Conservation (phyloP, 2,329 filamentous ascomycete species). For the Pezicula rhizophila region DNA sequence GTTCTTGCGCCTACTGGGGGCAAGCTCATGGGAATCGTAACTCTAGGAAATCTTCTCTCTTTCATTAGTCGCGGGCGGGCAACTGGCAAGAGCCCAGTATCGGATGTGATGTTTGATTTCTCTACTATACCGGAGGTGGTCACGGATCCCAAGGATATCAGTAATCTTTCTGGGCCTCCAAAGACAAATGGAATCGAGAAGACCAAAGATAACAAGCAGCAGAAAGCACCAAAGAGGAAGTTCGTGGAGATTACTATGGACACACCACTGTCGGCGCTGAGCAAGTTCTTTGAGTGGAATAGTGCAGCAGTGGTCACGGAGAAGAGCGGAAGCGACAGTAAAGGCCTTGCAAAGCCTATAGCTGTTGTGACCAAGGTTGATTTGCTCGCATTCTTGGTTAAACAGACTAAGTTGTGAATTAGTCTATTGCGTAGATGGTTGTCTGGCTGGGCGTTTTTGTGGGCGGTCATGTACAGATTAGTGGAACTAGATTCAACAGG, state of each 20-base stretch:
- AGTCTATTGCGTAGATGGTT: background rate
- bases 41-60: conserved; percentile 87
- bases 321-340: conserved; percentile 43
- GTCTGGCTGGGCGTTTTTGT: background rate
- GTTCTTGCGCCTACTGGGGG: conserved; percentile 66
- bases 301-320: conserved; percentile 93
- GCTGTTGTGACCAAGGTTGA: conserved; percentile 97
- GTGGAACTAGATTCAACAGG: background rate
- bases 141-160: conserved; percentile 72
- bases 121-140: conserved; percentile 79
- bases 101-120: conserved; percentile 96
- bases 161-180: conserved; percentile 25
- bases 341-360: conserved; percentile 63
- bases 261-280: conserved; percentile 75
- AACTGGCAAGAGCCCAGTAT: conserved; percentile 64
- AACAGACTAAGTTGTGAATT: conserved; percentile 38
- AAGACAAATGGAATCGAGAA: conserved; percentile 22
- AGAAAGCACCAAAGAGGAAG: conserved; percentile 50
- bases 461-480: background rate
- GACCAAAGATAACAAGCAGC: conserved; percentile 27
- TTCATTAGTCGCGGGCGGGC: conserved; percentile 83
- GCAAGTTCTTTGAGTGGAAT: conserved; percentile 97
- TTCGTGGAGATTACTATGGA: conserved; percentile 95
- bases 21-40: conserved; percentile 85
- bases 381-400: conserved; percentile 85